These are phyloP conservation scores for Capniomyces stellatus DNA, from an alignment of 371 early-diverging fungal genomes.

Conservation along the genomic window DNA sequence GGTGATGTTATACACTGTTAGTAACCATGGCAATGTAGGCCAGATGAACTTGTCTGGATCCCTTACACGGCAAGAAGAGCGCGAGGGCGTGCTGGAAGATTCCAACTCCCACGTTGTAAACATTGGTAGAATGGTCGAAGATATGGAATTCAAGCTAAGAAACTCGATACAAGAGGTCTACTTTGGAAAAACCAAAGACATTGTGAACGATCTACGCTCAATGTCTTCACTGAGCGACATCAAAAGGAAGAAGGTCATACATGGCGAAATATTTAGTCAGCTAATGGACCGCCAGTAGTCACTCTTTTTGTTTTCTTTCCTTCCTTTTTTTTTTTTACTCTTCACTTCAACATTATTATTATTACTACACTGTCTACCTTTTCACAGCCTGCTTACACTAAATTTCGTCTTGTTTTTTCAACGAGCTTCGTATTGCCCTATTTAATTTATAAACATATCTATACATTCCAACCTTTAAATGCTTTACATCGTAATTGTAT, in stretches of 20 bases:
- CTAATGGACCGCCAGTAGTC: slow-evolving; percentile 16
- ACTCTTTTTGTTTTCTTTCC: no score
- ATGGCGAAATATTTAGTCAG: slow-evolving; percentile 49
- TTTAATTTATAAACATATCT: no score
- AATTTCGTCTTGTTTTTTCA: no score
- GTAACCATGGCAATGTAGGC: slow-evolving; percentile 33
- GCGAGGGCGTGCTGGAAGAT: slow-evolving; percentile 60
- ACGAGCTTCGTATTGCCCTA: no score
- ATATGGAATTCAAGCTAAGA: slow-evolving; percentile 91
- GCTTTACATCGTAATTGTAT: no score
- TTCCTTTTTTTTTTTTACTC: no score
- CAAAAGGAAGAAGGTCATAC: slow-evolving; percentile 42
- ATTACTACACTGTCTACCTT: no score
- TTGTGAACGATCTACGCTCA: slow-evolving; percentile 80
- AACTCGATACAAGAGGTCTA: slow-evolving; percentile 86
- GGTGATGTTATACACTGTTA: slow-evolving; percentile 78
- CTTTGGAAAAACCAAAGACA: slow-evolving; percentile 93
- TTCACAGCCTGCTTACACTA: no score
- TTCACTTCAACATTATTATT: no score
- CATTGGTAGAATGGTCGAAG: slow-evolving; percentile 92
- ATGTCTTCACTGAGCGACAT: slow-evolving; percentile 47
- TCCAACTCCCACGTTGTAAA: slow-evolving; percentile 69
- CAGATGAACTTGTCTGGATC: slow-evolving; percentile 77
- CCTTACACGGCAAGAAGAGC: slow-evolving; percentile 79
- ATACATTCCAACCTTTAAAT: no score